A percentile compares a stretch with the other conserved stretches of the same genome.
Conservation (phyloP, 768 basidiomycete genomes). For the Suillus weaverae region DNA sequence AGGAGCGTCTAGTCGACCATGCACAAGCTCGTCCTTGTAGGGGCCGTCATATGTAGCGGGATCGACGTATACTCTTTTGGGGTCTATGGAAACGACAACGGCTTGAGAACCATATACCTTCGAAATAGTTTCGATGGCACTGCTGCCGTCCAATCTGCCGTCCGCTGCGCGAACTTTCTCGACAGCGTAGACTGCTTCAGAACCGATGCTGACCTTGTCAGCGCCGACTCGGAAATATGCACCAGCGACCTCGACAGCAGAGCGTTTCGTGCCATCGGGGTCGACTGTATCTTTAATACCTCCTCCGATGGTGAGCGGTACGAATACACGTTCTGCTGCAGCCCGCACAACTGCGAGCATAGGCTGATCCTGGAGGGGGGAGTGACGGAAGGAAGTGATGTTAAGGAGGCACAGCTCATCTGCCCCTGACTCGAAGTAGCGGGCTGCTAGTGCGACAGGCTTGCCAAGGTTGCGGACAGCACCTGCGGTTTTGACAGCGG, state of each 20-base stretch:
- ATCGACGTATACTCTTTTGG: constrained; percentile 81
- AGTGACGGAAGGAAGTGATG: constrained; percentile 98
- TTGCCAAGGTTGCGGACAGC: constrained; percentile 96
- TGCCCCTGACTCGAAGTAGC: constrained; percentile 85
- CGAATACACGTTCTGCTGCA: constrained; percentile 87
- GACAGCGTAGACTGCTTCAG: constrained; percentile 93
- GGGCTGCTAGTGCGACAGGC: constrained; percentile 86
- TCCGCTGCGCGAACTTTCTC: constrained; percentile 65
- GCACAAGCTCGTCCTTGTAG: constrained; percentile 61
- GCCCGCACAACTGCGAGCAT: constrained; percentile 95
- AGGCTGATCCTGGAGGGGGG: constrained; percentile 93
- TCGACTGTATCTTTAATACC: constrained; percentile 96
- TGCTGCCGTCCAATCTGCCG: constrained; percentile 63
- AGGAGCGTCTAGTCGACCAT: constrained; percentile 40
- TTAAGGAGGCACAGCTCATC: constrained; percentile 98
- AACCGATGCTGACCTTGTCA: constrained; percentile 97
- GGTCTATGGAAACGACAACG: constrained; percentile 97
- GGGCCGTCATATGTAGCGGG: constrained; percentile 63
- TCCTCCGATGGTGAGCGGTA: constrained; percentile 97
- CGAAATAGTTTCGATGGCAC: constrained; percentile 92
- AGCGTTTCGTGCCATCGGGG: constrained; percentile 86
- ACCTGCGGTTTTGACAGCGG: constrained; percentile 53
- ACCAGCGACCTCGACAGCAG: constrained; percentile 92
- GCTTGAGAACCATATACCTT: constrained; percentile 91
- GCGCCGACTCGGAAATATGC: constrained; percentile 97